phyloP scores from a whole-genome alignment of 148 eudicot species.

The Rhododendron ferrugineum region DNA sequence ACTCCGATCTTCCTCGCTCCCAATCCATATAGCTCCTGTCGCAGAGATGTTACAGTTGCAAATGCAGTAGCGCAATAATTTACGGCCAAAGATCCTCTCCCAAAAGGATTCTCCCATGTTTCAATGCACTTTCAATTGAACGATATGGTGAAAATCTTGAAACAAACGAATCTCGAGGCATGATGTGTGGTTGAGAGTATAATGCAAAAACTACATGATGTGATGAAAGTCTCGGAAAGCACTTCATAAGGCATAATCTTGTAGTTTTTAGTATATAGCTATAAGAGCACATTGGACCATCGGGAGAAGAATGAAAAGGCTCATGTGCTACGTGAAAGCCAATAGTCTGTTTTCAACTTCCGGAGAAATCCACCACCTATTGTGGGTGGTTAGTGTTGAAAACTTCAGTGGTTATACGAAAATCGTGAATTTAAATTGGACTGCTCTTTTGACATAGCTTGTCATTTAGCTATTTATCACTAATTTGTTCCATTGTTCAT shows the following conservation, averaged over 20 bases:
- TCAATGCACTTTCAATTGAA: not conserved
- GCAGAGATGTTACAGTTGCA: not conserved
- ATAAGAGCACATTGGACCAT: not conserved
- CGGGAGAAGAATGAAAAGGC: not conserved
- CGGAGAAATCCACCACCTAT: not conserved
- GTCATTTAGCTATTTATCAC: not conserved
- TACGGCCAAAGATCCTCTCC: not conserved
- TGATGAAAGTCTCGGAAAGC: not conserved
- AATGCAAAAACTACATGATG: not conserved
- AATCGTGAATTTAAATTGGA: not conserved
- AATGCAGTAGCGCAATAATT: not conserved
- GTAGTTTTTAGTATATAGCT: not conserved
- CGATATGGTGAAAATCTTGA: not conserved
- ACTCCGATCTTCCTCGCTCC: constrained; percentile 69
- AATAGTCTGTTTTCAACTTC: not conserved
- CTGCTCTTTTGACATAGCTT: not conserved
- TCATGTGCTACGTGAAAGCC: not conserved
- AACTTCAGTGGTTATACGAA: not conserved
- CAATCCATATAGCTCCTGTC: constrained; percentile 46
- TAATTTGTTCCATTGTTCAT: not conserved
- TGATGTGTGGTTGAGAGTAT: not conserved
- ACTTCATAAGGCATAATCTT: not conserved
- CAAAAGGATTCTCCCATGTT: not conserved
- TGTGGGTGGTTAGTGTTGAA: not conserved
- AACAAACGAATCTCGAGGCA: not conserved